Conservation (phyloP, 305 asterid genomes). For the Plantago lanceolata region DNA sequence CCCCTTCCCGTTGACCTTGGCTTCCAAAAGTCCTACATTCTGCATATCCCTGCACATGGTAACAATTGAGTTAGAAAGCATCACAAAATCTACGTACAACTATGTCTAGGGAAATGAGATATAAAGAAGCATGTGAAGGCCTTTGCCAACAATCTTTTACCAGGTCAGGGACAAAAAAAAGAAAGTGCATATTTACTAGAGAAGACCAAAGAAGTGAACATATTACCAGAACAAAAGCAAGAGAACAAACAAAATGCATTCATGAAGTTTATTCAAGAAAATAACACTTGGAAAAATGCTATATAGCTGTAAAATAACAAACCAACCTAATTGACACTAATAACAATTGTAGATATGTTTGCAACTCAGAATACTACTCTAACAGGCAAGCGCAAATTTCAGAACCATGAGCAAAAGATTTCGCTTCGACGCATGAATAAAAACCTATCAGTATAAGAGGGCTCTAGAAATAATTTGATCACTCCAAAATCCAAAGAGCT, state of each 20-base stretch:
- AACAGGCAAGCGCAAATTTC: background rate
- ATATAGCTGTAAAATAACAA: constrained; percentile 1
- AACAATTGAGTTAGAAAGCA: constrained; percentile 28
- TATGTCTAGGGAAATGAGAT: constrained; percentile 16
- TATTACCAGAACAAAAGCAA: background rate
- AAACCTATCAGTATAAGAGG: background rate
- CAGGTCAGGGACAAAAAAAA: background rate
- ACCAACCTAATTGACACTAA: constrained; percentile 3
- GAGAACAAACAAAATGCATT: background rate
- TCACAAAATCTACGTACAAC: constrained; percentile 12
- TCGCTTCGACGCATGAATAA: constrained; percentile 3
- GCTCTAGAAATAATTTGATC: constrained; percentile 3
- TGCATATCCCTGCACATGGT: constrained; percentile 76
- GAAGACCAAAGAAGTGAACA: constrained; percentile 9
- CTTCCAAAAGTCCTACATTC: constrained; percentile 90
- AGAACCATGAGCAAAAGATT: background rate
- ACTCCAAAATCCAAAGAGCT: background rate
- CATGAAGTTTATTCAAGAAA: background rate
- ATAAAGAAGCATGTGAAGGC: constrained; percentile 17
- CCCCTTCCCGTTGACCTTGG: constrained; percentile 87
- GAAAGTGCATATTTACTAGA: constrained; percentile 6
- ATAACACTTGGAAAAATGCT: background rate
- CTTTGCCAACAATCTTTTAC: constrained; percentile 13
- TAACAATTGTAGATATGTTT: constrained; percentile 4
- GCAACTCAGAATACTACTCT: background rate